phyloP scores from a whole-genome alignment of 2,329 filamentous ascomycete species.

The Penicillium sp. region DNA sequence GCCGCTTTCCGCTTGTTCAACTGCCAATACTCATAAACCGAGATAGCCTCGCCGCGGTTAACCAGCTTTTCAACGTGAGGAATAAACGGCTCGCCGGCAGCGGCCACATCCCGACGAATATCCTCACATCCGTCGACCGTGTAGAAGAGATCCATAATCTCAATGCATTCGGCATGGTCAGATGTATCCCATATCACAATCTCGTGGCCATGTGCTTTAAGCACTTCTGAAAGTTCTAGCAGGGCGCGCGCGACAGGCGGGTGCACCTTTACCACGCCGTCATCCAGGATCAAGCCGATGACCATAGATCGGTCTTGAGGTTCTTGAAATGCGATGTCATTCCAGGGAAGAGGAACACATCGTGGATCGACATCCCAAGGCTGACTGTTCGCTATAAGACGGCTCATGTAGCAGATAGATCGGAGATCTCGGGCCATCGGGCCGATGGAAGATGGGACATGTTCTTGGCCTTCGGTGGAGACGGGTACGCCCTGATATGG shows the following conservation, averaged over 20 bases:
- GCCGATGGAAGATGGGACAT: constrained; percentile 62
- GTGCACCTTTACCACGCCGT: constrained; percentile 56
- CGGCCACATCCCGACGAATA: constrained; percentile 53
- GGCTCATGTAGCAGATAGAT: constrained; percentile 52
- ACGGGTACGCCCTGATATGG: constrained; percentile 60
- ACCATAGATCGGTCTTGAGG: constrained; percentile 46
- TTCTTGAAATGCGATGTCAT: constrained; percentile 44
- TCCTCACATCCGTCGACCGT: constrained; percentile 64
- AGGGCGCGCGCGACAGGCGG: constrained; percentile 53
- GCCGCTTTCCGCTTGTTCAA: constrained; percentile 58
- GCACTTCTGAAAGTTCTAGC: constrained; percentile 30
- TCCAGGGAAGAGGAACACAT: constrained; percentile 56
- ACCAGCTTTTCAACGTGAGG: constrained; percentile 59
- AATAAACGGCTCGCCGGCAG: constrained; percentile 59
- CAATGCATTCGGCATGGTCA: constrained; percentile 54
- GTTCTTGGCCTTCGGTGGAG: constrained; percentile 63
- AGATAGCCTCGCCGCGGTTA: constrained; percentile 53
- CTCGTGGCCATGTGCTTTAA: constrained; percentile 53
- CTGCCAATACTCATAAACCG: constrained; percentile 66
- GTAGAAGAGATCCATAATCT: constrained; percentile 62
- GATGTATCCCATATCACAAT: constrained; percentile 53
- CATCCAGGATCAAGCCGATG: constrained; percentile 52
- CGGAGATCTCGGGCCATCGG: constrained; percentile 56
- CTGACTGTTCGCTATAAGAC: constrained; percentile 45
- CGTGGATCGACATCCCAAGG: constrained; percentile 58